Evolutionary conservation across 2,329 filamentous ascomycete species (phyloP), one percentile per base, ranked within the genome.

Genomic region (Talaromyces marneffei): DNA sequence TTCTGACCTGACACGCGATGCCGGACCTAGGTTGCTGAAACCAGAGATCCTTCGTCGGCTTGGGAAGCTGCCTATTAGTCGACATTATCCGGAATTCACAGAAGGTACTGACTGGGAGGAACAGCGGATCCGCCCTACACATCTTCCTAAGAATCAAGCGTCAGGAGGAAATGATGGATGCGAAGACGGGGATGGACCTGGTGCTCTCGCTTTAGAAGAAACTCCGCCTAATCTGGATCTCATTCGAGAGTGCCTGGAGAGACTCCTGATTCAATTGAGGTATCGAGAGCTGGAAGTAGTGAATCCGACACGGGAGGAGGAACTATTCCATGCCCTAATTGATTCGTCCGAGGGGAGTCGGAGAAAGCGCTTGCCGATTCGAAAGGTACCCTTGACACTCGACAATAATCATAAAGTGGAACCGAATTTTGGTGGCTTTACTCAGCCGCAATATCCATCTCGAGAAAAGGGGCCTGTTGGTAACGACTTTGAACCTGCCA

Each of bases 21-120:
- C 65, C 39, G 73, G 73, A 1, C 72, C 73, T 58, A 67, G 73
- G n/a, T 64, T 74, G 7, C 52, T 75, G 56, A 64, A 62, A 57
- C 66, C 59, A 6, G 61, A 64, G 8, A 53, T 65, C 18, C 31
- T 62, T 40, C 10, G 48, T 16, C 46, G 61, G 5, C 55, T 62
- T 12, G 44, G 16, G 6, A 57, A 59, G 44, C 8, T 62, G 20
- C 70, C 69, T 20, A 55, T 71, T 29, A 72, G 71, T 48, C 64
- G 67, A n/a, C 62, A 62, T 40, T 69, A 69, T 42, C 63, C 65
- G 6, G 20, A 61, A 2, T 40, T 53, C 20, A 66, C 68, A 18
- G n/a, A 20, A 8, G 12, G n/a, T 9, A 27, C 16, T 7, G 55
- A 50, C n/a, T 31, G 4, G 12, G 40, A 61, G 12, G 25, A 57